Evolutionary conservation across 768 basidiomycete genomes (phyloP), one percentile per base, ranked within the genome.

Genomic region (Lentinula guzmanii): DNA sequence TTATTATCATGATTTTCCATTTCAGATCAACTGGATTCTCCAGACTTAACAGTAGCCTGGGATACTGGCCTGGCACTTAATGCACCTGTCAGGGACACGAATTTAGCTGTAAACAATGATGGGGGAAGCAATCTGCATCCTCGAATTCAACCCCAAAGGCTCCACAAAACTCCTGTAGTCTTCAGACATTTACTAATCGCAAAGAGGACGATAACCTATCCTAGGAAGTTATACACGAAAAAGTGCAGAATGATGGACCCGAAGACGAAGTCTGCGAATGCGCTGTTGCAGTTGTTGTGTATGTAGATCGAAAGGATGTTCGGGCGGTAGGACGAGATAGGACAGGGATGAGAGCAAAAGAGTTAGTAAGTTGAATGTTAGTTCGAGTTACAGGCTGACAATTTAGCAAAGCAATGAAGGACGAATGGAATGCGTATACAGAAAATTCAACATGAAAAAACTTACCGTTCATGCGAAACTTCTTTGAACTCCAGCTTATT

Each of bases 151-250:
- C 28, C 28, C 28, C 28, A 4, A 28, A 28, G 28, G 28, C 28
- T 28, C 24, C 24, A 24, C 24, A 24, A 24, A 24, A 24, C 24
- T 24, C 28, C 28, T 28, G 28, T 3, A 28, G 28, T 28, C 28
- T 28, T 28, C 28, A 3, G 28, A 28, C 28, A 28, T 3, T 28
- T 28, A 28, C 28, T 28, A 28, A 28, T 28, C 28, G 28, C 28
- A 3, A 18, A 50, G 28, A 31, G n/a, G 37, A n/a, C n/a, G n/a
- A 39, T 39, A 31, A 4, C 52, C 15, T 70, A 98, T 72, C 96
- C 97, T 13, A 99, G 82, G 82, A 97, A 98, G 76, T 98, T 98
- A 82, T 88, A 98, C 63, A 97, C 95, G 72, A 98, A 99, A 79
- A 98, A 95, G 74, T 99, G 97, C 37, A 99, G 80, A 42, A 98